Percentiles rank a stretch among this genome's conserved stretches.
phyloP scores from a whole-genome alignment of 1,284 basidiomycete genomes.

The Phylloporus sp. region DNA sequence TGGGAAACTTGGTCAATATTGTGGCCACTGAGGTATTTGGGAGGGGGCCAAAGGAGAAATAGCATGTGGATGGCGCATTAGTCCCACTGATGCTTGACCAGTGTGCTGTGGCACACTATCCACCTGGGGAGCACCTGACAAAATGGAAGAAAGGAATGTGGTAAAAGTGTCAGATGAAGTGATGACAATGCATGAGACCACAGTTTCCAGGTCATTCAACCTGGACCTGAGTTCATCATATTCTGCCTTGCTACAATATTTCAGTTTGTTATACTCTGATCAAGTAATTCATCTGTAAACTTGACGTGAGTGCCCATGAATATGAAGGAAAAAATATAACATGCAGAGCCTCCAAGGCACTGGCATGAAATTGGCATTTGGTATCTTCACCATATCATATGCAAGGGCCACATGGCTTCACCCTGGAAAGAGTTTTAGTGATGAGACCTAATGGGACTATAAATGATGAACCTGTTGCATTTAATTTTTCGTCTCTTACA shows the following conservation, averaged over 20 bases:
- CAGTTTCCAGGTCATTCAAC: constrained; percentile 44
- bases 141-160: constrained; percentile 36
- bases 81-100: constrained; percentile 30
- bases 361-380: constrained; percentile 60
- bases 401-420: constrained; percentile 61
- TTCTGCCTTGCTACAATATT: constrained; percentile 43
- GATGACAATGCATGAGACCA: constrained; percentile 35
- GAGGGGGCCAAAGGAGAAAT: constrained; percentile 31
- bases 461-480: constrained; percentile 55
- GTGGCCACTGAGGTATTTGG: constrained; percentile 24
- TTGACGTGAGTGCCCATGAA: constrained; percentile 17
- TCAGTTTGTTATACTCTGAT: constrained; percentile 56
- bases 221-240: constrained; percentile 52
- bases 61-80: constrained; percentile 31
- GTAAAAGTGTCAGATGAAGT: constrained; percentile 30
- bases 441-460: constrained; percentile 19
- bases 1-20: constrained; percentile 35
- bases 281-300: constrained; percentile 56
- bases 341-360: constrained; percentile 59
- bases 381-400: constrained; percentile 54
- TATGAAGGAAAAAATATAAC: constrained; percentile 23
- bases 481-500: constrained; percentile 67
- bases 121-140: constrained; percentile 32
- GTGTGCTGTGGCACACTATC: constrained; percentile 35
- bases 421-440: constrained; percentile 37